These are phyloP conservation scores for Ananas comosus DNA, from an alignment of 176 grass and related monocot species.

Conservation along the genomic window DNA sequence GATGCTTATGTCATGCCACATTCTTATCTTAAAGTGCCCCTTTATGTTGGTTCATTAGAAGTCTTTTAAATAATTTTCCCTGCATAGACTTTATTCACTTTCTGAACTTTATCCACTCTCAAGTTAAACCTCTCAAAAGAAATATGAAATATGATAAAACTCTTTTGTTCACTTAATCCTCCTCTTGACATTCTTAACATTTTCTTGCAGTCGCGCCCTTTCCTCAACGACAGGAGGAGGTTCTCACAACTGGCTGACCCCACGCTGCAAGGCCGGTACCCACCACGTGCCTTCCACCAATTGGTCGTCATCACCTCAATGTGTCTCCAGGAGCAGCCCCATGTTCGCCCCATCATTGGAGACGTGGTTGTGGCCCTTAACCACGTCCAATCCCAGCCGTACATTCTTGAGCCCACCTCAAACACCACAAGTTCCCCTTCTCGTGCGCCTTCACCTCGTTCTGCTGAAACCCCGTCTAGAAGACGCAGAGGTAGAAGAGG, in stretches of 20 bases:
- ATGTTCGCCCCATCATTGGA: conserved; percentile 63
- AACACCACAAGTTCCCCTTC: conserved; percentile 24
- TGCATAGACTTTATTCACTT: background rate
- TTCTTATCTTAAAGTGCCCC: conserved; percentile 1
- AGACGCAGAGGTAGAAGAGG: conserved; percentile 34
- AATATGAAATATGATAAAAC: background rate
- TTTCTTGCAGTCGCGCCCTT: conserved; percentile 63
- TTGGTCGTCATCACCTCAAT: conserved; percentile 64
- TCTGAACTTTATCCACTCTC: background rate
- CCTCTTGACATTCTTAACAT: background rate
- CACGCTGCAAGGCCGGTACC: conserved; percentile 45
- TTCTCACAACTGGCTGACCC: conserved; percentile 71
- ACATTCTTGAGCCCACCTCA: conserved; percentile 11
- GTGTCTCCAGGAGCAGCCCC: conserved; percentile 91
- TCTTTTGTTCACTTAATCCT: background rate
- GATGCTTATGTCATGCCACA: background rate
- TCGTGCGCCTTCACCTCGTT: conserved; percentile 20
- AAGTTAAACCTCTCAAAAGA: too few relatives aligned
- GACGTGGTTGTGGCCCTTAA: conserved; percentile 70
- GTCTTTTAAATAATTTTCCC: background rate
- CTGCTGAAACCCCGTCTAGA: conserved; percentile 36
- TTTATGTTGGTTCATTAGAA: background rate
- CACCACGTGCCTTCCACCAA: conserved; percentile 63
- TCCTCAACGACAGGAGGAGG: conserved; percentile 61
- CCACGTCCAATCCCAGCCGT: conserved; percentile 62